Conservation (phyloP, 192 early-diverging fungal species). For the Paraglomus brasilianum region DNA sequence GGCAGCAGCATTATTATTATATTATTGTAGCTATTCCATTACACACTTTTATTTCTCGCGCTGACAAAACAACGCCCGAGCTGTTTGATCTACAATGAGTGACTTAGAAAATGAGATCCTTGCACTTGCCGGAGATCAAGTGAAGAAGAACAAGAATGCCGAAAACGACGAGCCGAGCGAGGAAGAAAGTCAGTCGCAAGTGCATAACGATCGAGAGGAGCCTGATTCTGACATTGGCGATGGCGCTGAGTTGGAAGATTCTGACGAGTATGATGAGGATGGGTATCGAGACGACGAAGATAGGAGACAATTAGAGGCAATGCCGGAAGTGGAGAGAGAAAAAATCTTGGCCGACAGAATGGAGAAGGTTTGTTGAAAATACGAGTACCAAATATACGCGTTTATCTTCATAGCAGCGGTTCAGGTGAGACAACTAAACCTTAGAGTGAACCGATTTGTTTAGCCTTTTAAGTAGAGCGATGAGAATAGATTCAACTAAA, state of each 20-base stretch:
- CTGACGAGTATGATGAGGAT: constrained; percentile 45
- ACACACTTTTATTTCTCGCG: no score
- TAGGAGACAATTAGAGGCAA: constrained; percentile 52
- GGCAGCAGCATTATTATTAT: no score
- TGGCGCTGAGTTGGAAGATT: constrained; percentile 36
- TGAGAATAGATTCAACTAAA: no score
- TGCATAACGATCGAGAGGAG: neutral
- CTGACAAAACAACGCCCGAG: no score
- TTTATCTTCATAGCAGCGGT: neutral
- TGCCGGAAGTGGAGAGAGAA: constrained; percentile 75
- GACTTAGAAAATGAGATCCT: constrained; percentile 18
- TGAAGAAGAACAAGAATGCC: constrained; percentile 10
- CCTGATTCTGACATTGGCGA: constrained; percentile 46
- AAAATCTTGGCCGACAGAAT: constrained; percentile 73
- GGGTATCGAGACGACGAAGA: constrained; percentile 54
- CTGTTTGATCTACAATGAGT: no score
- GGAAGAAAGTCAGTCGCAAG: constrained; percentile 7
- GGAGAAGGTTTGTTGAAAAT: constrained; percentile 47
- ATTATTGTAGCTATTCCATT: no score
- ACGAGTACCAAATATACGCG: neutral
- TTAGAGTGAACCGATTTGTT: no score
- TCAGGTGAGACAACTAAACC: no score
- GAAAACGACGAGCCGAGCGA: constrained; percentile 2
- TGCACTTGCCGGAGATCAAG: constrained; percentile 6
- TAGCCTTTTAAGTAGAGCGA: no score